A percentile compares a stretch with the other conserved stretches of the same genome.
Evolutionary conservation across 768 basidiomycete genomes (phyloP).

Genomic region (Gyrodon lividus): DNA sequence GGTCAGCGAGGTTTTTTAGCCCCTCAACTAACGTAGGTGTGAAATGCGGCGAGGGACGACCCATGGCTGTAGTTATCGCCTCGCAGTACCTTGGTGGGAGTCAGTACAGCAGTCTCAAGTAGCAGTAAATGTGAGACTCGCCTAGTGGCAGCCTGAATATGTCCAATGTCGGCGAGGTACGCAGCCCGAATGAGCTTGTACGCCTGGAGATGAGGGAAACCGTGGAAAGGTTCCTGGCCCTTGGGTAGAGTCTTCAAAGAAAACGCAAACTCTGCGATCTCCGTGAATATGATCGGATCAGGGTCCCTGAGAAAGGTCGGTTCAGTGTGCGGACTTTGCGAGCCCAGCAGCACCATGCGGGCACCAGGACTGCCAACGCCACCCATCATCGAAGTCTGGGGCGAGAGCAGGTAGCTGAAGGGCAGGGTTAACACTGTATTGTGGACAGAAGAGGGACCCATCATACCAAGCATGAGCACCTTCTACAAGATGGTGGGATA

Average conservation of each 20-base stretch:
- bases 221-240: slow-evolving; percentile 83
- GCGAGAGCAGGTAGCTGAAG: slow-evolving; percentile 80
- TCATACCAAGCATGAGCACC: slow-evolving; percentile 92
- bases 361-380: slow-evolving; percentile 66
- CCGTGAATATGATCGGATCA: slow-evolving; percentile 81
- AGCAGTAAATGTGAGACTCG: slow-evolving; percentile 27
- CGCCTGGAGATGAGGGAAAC: slow-evolving; percentile 83
- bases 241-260: slow-evolving; percentile 71
- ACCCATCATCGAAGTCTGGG: slow-evolving; percentile 72
- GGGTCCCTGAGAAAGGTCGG: slow-evolving; percentile 60
- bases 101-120: slow-evolving; percentile 2
- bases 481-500: slow-evolving; percentile 67
- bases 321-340: slow-evolving; percentile 50
- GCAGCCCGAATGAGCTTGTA: slow-evolving; percentile 82
- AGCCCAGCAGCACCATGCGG: slow-evolving; percentile 74
- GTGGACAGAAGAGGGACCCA: background rate
- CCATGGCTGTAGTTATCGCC: slow-evolving; percentile 71
- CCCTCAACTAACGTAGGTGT: slow-evolving; percentile 67
- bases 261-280: slow-evolving; percentile 88
- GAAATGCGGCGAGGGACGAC: slow-evolving; percentile 63
- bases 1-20: slow-evolving; percentile 74
- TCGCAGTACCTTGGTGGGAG: slow-evolving; percentile 81
- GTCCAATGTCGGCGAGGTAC: slow-evolving; percentile 77
- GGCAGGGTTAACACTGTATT: slow-evolving; percentile 3
- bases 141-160: slow-evolving; percentile 75